Evolutionary conservation across 1,284 basidiomycete species (phyloP).

Genomic region (Mycena citricolor): DNA sequence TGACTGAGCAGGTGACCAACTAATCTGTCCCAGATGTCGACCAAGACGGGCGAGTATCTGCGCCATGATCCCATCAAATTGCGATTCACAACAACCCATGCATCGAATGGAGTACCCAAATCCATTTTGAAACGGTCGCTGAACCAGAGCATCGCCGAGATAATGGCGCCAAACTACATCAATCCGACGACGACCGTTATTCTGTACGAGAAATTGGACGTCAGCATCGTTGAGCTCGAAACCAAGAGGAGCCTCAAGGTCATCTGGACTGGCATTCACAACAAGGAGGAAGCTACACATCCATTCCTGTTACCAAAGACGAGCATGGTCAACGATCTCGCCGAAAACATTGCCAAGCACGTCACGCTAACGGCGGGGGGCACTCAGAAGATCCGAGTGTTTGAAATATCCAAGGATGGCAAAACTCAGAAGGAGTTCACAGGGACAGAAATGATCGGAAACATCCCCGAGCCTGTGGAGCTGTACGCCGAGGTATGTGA

Average conservation of each 20-base stretch:
- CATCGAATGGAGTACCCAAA: slow-evolving; percentile 86
- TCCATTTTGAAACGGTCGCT: slow-evolving; percentile 90
- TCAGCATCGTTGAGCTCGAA: slow-evolving; percentile 97
- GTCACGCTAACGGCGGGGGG: slow-evolving; percentile 81
- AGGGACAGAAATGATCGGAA: slow-evolving; percentile 94
- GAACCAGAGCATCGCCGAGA: slow-evolving; percentile 95
- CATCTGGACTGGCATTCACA: slow-evolving; percentile 94
- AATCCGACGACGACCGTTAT: slow-evolving; percentile 87
- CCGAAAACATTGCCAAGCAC: slow-evolving; percentile 82
- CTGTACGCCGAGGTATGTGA: slow-evolving; percentile 86
- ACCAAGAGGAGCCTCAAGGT: slow-evolving; percentile 98
- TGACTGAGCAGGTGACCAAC: too few species aligned
- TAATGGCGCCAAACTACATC: slow-evolving; percentile 90
- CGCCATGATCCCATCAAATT: slow-evolving; percentile 96
- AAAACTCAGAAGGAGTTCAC: slow-evolving; percentile 92
- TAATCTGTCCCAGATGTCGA: slow-evolving; percentile 74
- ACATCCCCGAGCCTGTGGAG: slow-evolving; percentile 91
- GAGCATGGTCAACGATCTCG: slow-evolving; percentile 87
- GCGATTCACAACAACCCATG: slow-evolving; percentile 96
- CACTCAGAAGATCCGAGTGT: slow-evolving; percentile 89
- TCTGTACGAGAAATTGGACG: slow-evolving; percentile 95
- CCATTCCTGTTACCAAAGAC: slow-evolving; percentile 97
- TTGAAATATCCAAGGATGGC: slow-evolving; percentile 89
- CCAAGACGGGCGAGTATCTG: slow-evolving; percentile 89
- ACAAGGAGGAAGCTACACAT: slow-evolving; percentile 92